phyloP scores from a whole-genome alignment of 768 basidiomycete genomes.

The Naganishia vishniacii region DNA sequence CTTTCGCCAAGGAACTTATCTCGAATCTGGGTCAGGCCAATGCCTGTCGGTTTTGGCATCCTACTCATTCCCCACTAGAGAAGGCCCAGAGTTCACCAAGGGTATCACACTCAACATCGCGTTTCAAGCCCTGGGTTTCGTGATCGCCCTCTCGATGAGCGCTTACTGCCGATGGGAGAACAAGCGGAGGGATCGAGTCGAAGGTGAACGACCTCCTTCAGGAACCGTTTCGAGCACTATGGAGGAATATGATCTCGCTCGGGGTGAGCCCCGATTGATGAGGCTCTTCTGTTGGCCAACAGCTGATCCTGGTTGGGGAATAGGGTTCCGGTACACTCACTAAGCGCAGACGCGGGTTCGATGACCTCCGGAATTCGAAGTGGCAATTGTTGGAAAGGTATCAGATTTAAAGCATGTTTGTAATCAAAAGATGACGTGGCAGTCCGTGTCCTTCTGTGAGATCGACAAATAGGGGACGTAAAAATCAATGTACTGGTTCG shows the following conservation, averaged over 20 bases:
- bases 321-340: conserved; percentile 12
- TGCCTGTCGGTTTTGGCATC: conserved; percentile 44
- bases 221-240: conserved; percentile 36
- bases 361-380: too few relatives aligned
- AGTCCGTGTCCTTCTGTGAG: too few relatives aligned
- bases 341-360: too few relatives aligned
- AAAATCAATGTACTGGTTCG: too few relatives aligned
- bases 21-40: conserved; percentile 31
- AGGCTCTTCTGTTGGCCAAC: too few relatives aligned
- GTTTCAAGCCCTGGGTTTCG: conserved; percentile 46
- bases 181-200: conserved; percentile 42
- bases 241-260: conserved; percentile 40
- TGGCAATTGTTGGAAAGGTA: too few relatives aligned
- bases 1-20: not conserved
- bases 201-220: conserved; percentile 45
- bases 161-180: conserved; percentile 49
- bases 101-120: conserved; percentile 48
- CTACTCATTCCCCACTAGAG: conserved; percentile 44
- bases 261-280: conserved; percentile 27
- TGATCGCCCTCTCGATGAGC: conserved; percentile 42
- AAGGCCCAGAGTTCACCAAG: conserved; percentile 48
- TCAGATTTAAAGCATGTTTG: too few relatives aligned
- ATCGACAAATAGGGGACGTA: too few relatives aligned
- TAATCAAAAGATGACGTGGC: too few relatives aligned
- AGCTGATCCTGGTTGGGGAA: too few relatives aligned